A percentile compares a stretch with the other conserved stretches of the same genome.
Evolutionary conservation across 495 filamentous ascomycete species (phyloP).

Genomic region (Aspergillus mulundensis): DNA sequence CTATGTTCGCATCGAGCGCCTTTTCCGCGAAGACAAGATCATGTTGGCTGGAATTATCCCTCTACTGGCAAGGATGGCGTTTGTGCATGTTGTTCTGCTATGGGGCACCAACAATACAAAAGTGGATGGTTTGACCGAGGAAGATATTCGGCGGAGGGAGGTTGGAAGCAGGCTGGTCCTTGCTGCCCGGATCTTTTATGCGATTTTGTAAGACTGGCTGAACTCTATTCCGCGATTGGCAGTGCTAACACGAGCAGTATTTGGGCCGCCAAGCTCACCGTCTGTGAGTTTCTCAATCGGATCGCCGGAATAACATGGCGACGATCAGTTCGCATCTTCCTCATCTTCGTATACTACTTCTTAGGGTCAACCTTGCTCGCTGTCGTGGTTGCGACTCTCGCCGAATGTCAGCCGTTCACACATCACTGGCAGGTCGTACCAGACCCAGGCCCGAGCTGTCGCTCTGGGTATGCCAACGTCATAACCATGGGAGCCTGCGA

Average conservation of each 20-base stretch:
- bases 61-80: slow-evolving; percentile 73
- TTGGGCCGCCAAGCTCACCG: slow-evolving; percentile 87
- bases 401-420: slow-evolving; percentile 78
- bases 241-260: slow-evolving; percentile 50
- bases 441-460: slow-evolving; percentile 80
- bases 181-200: slow-evolving; percentile 52
- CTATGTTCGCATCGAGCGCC: slow-evolving; percentile 71
- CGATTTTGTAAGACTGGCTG: slow-evolving; percentile 47
- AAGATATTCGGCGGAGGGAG: slow-evolving; percentile 40
- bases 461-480: slow-evolving; percentile 78
- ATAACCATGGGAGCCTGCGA: slow-evolving; percentile 84
- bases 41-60: slow-evolving; percentile 79
- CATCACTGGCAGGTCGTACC: slow-evolving; percentile 92
- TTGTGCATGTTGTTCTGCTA: slow-evolving; percentile 78
- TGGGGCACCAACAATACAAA: slow-evolving; percentile 83
- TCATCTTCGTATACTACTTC: slow-evolving; percentile 68
- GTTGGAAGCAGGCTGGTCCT: slow-evolving; percentile 53
- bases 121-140: slow-evolving; percentile 33
- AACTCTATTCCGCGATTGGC: neutral
- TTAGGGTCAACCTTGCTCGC: slow-evolving; percentile 72
- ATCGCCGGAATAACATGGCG: slow-evolving; percentile 67
- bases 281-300: slow-evolving; percentile 85
- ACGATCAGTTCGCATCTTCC: slow-evolving; percentile 59
- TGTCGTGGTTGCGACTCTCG: slow-evolving; percentile 73
- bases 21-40: slow-evolving; percentile 84